A percentile compares a stretch with the other conserved stretches of the same genome.
These are phyloP conservation scores for Apostasia shenzhenica DNA, from an alignment of 106 monocot genomes.

Conservation along the genomic window DNA sequence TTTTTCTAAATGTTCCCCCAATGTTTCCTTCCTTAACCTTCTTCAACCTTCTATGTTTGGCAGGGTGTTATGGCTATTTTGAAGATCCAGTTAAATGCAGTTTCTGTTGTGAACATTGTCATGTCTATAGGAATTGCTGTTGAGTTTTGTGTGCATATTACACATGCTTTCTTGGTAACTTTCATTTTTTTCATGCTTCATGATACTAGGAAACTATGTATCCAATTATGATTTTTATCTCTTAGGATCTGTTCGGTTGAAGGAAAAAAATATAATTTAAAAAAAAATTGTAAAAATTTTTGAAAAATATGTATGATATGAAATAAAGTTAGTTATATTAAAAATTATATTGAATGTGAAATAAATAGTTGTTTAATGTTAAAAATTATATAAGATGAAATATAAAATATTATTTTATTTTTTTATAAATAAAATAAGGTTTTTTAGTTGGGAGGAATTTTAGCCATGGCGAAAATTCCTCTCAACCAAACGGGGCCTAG, in stretches of 20 bases:
- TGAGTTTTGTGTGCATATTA: constrained; percentile 97
- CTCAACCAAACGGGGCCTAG: no score
- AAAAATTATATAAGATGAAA: no score
- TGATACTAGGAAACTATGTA: background rate
- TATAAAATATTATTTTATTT: background rate
- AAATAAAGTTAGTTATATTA: no score
- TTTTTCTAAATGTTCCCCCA: no score
- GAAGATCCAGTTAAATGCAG: constrained; percentile 84
- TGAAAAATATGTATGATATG: no score
- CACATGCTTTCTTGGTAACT: constrained; percentile 90
- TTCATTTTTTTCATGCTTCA: background rate
- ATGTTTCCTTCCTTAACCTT: no score
- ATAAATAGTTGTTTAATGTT: no score
- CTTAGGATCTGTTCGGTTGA: background rate
- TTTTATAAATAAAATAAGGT: background rate
- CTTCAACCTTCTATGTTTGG: background rate
- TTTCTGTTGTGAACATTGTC: constrained; percentile 95
- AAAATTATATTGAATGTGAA: no score
- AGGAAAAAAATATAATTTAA: no score
- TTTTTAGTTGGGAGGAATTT: no score
- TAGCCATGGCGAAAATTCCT: no score
- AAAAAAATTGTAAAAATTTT: no score
- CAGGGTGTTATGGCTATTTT: constrained; percentile 96
- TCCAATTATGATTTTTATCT: background rate
- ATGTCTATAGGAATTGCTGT: constrained; percentile 98